Evolutionary conservation across 108 stramenopile genomes (phyloP), one percentile per base, ranked within the genome.

Genomic region (Mediolabrus comicus): DNA sequence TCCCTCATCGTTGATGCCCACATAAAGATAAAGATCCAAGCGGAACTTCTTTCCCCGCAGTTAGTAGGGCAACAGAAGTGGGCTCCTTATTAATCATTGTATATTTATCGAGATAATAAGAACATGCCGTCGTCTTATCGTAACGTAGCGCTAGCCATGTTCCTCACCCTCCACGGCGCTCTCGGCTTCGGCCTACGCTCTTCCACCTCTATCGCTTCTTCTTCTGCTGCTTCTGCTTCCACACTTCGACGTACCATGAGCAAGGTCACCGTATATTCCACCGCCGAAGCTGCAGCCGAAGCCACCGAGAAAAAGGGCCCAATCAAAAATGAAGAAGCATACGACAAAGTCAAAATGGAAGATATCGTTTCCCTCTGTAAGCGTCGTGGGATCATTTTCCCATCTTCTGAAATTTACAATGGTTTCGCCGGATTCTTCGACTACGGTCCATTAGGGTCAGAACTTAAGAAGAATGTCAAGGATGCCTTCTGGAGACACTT

Each of bases 341-440:
- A 83, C 56, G 60, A 72, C 60, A 72, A 81, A 16, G 30, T 86
- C 19, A 79, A 74, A 24, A 92, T 95, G 94, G 94, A 95, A 51
- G 94, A 95, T 25, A 81, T 95, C 70, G 94, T 95, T 13, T 84
- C 80, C 27, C 77, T 99, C 52, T 98, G 97, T 87, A 97, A 97
- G 77, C 78, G 93, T 28, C 90, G 97, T 7, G 98, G 97, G 12
- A 95, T 99, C 69, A 94, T 98, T 53, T 98, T 98, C 77, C 95
- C 89, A 7, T 96, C 97, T 3, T 87, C 86, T 13, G 98, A 98
- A 74, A 95, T 98, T 59, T 98, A 99, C 85, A 98, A 97, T 65
- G 97, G 97, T 27, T 95, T 87, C 73, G 92, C 94, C 29, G 97
- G 96, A 59, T 98, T 98, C 75, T 99, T 92, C 82, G 98, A 99